Conservation (phyloP, 1,284 basidiomycete species). For the Golubevia pallescens region DNA sequence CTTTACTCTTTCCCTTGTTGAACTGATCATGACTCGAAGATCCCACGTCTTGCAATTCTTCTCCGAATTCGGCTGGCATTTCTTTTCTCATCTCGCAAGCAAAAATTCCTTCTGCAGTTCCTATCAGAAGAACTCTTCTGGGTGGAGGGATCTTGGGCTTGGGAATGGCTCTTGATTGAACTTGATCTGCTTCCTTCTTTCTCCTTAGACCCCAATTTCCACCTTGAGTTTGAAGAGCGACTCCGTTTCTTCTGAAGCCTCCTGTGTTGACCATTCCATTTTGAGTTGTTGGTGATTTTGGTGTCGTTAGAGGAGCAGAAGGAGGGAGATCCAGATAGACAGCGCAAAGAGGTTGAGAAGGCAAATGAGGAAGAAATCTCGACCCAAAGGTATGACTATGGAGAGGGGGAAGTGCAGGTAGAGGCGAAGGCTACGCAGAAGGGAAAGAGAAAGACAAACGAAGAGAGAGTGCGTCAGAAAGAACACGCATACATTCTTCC, state of each 20-base stretch:
- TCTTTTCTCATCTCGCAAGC: slow-evolving; percentile 17
- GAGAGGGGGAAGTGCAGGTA: slow-evolving; percentile 12
- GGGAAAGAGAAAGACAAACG: too few relatives aligned
- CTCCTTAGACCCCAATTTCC: background rate
- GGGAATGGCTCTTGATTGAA: background rate
- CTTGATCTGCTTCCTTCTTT: background rate
- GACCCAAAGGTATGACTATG: slow-evolving; percentile 32
- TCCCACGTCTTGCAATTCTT: background rate
- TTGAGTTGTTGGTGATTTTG: background rate
- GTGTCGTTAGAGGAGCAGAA: background rate
- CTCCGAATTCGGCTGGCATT: background rate
- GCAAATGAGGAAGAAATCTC: slow-evolving; percentile 37
- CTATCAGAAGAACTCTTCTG: slow-evolving; percentile 17
- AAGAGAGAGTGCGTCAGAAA: too few relatives aligned
- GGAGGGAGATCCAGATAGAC: slow-evolving; percentile 22
- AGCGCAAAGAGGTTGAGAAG: slow-evolving; percentile 35
- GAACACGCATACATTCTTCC: too few relatives aligned
- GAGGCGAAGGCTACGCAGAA: too few relatives aligned
- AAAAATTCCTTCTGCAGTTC: slow-evolving; percentile 32
- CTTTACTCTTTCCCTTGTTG: slow-evolving; percentile 3
- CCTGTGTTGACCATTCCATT: slow-evolving; percentile 3
- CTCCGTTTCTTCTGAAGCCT: background rate
- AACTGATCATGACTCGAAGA: background rate
- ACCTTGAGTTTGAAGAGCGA: background rate
- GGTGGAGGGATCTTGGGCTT: background rate